Base-by-base conservation (phyloP, 768 basidiomycete genomes). In the Leccinum fibrillosum region DNA sequence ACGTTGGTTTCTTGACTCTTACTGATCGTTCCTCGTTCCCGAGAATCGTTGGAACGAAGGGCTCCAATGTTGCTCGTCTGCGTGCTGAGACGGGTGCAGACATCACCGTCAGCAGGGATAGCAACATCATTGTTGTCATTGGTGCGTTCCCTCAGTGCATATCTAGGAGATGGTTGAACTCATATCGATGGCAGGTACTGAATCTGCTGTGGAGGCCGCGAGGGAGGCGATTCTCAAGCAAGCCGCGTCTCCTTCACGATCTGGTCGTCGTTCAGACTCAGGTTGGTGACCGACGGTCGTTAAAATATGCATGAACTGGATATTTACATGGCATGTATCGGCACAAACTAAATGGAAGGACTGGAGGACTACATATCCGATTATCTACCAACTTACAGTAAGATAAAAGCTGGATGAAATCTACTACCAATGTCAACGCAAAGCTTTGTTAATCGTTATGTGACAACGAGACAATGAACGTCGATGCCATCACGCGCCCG, bases 11-110 rank as follows among this genome's bases (percentile, higher is more conserved):
- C 81, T 79, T 96, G 56, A 94, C 89, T 9, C 78, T 96, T 44
- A 76, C 85, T 42, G 89, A 94, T 69, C 86, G 93, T 61, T 83
- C 88, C 35, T 82, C 82, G 34, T 98, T 98, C 85, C 94, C 95
- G 13, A 82, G 92, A 63, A 95, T 98, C 64, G 93, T 98, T 61
- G 95, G 95, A 39, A 76, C 88, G 11, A 96, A 95, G 75, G 94
- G 94, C 54, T 78, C 92, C 26, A 98, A 93, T 65, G 90, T 98
- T 52, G 81, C 89, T 53, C 89, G 94, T 51, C 81, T 98, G 53
- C 86, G 94, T 55, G 82, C 82, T 53, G 93, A 94, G 74, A 96
- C 90, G 53, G 91, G 92, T 44, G 90, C 94, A 55, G 93, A 96
- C 69, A 94, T 98, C 65, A 91, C 85, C 45, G 92, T 98, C 55